Conservation (phyloP, 805 yeast genomes). For the Zygosaccharomyces pseudorouxii region DNA sequence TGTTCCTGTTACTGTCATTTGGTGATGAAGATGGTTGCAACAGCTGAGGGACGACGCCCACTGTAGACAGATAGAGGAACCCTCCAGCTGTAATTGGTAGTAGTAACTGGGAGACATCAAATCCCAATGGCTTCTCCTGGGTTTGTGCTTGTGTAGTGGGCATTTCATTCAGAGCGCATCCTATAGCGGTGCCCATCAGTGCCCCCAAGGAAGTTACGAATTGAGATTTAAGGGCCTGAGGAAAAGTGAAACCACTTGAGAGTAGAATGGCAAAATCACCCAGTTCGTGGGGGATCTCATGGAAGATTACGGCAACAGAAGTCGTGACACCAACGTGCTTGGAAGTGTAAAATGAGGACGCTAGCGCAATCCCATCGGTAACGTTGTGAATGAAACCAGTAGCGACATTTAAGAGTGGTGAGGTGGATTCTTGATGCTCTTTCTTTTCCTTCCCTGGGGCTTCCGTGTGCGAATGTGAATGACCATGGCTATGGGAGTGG, state of each 20-base stretch:
- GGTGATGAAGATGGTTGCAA: constrained; percentile 40
- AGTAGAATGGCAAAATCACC: constrained; percentile 74
- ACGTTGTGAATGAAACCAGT: constrained; percentile 72
- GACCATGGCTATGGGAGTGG: constrained; percentile 20
- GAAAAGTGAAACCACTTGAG: constrained; percentile 57
- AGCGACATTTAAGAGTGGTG: constrained; percentile 61
- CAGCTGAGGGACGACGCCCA: constrained; percentile 72
- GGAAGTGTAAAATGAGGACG: constrained; percentile 62
- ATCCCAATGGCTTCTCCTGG: background rate
- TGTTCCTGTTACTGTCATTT: constrained; percentile 23
- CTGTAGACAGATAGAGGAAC: constrained; percentile 65
- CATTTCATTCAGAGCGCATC: constrained; percentile 50
- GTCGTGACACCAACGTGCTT: constrained; percentile 62
- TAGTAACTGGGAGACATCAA: constrained; percentile 36
- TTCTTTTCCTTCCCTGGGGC: constrained; percentile 18
- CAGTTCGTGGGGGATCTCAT: constrained; percentile 77
- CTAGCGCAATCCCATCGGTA: constrained; percentile 72
- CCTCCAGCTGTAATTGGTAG: constrained; percentile 77
- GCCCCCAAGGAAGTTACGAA: constrained; percentile 63
- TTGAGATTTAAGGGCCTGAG: constrained; percentile 64
- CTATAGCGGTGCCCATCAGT: constrained; percentile 58
- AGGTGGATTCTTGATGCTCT: constrained; percentile 37
- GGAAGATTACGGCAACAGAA: constrained; percentile 65
- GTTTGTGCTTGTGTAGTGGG: constrained; percentile 37
- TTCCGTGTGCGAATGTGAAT: constrained; percentile 43